Base-by-base conservation (phyloP, 2,329 filamentous ascomycete genomes). In the Fusarium sp. region DNA sequence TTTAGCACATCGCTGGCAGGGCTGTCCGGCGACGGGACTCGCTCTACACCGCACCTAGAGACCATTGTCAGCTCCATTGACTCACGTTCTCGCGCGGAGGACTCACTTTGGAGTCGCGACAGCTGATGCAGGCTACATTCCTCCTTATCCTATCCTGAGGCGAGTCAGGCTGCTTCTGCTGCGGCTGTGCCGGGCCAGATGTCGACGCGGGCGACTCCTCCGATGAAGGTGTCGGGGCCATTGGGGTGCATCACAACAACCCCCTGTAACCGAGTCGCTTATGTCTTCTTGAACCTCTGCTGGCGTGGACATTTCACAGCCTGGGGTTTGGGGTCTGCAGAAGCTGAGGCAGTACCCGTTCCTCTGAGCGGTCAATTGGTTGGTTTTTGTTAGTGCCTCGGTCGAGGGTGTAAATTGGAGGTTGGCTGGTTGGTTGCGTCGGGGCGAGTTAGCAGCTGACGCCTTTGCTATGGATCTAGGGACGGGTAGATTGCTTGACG, bases 1-100 rank as follows among this genome's bases (percentile, higher is more conserved):
- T 79, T 87, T 87, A 67, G 82, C 78, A 69, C 86, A 87, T 56
- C 86, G 82, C 68, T 85, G 83, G 64, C 86, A 87, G 32, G 84
- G 83, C 74, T 85, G 81, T 60, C 83, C 84, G 3, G 80, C 75
- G 13, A 79, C 77, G 16, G 80, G 73, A 72, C 83, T 85, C 20
- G 84, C 80, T 74, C 84, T 84, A 77, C 86, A 87, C 66, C 85
- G 84, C 30, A 87, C 85, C 85, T 87, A 71, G 54, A 43, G 16
- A 18, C 27, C 16, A 25, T n/a, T 8, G 67, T 72, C 50, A 75
- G 72, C 43, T 23, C 37, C 45, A 66, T 27, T 68, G 41, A 62
- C 16, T 57, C 52, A 27, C 16, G 13, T 20, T 45, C 41, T 45
- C 6, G n/a, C n/a, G 32, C 20, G 1, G 6, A 27, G 23, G 54